Evolutionary conservation across 2,329 filamentous ascomycete species (phyloP), one percentile per base, ranked within the genome.

Genomic region (Aspergillus novoparasiticus): DNA sequence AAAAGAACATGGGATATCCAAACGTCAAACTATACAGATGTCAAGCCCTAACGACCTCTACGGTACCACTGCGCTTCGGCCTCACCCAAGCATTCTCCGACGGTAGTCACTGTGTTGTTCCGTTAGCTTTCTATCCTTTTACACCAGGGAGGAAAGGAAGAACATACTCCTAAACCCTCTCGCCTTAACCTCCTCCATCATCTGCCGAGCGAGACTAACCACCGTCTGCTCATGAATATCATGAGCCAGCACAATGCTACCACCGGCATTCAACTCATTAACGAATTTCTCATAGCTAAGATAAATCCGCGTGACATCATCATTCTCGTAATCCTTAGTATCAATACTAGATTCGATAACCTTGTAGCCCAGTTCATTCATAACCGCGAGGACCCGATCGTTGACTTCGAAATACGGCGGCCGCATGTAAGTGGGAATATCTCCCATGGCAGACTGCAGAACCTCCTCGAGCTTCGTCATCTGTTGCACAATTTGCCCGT

Each of bases 21-120:
- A 32, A 32, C 28, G 6, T 51, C 30, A 10, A 6, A 19, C 19
- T 19, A n/a, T 34, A 9, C n/a, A 51, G 14, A 39, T 10, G n/a
- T 26, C 34, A 23, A 53, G 46, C 53, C 59, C 48, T 57, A 50
- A 19, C 48, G 48, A 48, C 12, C 51, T 9, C 2, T 10, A 41
- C 77, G 74, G 68, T 87, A 87, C 86, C 85, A 87, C 65, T 82
- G 80, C 19, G 73, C 76, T n/a, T 63, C 63, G 9, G 84, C 73
- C 61, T 88, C 85, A 0, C 81, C 82, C 19, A 88, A 77, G 62
- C 86, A 89, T 63, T 87, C 83, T 0, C 85, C 86, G 5, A 87
- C 82, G 1, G 85, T 85, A 32, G 85, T 84, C 50, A 82, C 81
- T 71, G 67, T 67, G 62, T 0, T 67, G 62, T 0, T 2, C 56